A percentile compares a stretch with the other conserved stretches of the same genome.
Evolutionary conservation across 106 monocot species (phyloP).

Genomic region (Acorus calamus): DNA sequence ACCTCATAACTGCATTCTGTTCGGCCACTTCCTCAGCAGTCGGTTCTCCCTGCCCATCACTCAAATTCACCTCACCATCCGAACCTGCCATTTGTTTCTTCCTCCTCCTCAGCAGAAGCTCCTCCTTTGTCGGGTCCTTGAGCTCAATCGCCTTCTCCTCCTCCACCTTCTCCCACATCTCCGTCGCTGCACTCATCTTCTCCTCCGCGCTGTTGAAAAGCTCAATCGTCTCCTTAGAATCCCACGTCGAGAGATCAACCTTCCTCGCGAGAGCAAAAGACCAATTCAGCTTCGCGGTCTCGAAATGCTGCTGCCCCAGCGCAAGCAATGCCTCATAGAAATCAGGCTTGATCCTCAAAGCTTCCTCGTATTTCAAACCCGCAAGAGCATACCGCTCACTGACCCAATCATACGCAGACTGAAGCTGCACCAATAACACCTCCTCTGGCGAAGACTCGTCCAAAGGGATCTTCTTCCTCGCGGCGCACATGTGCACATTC

Average conservation of each 20-base stretch:
- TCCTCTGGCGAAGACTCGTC: conserved; percentile 68
- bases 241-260: conserved; percentile 66
- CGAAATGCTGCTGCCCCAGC: conserved; percentile 92
- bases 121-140: conserved; percentile 55
- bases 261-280: conserved; percentile 84
- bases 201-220: conserved; percentile 77
- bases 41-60: conserved; percentile 21
- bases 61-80: conserved; percentile 41
- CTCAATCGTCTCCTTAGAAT: conserved; percentile 53
- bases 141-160: conserved; percentile 66
- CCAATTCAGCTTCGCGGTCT: conserved; percentile 95
- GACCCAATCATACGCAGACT: conserved; percentile 86
- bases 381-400: conserved; percentile 74
- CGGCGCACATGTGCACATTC: conserved; percentile 97
- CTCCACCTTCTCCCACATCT: conserved; percentile 96
- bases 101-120: conserved; percentile 51
- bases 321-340: conserved; percentile 97
- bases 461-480: conserved; percentile 74
- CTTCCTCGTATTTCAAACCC: conserved; percentile 75
- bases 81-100: conserved; percentile 30
- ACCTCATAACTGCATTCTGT: conserved; percentile 76
- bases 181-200: conserved; percentile 87
- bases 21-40: conserved; percentile 26
- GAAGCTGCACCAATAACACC: conserved; percentile 46
- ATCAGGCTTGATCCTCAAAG: conserved; percentile 74